Conservation (phyloP, 148 eudicot species). For the Nepenthes gracilis region DNA sequence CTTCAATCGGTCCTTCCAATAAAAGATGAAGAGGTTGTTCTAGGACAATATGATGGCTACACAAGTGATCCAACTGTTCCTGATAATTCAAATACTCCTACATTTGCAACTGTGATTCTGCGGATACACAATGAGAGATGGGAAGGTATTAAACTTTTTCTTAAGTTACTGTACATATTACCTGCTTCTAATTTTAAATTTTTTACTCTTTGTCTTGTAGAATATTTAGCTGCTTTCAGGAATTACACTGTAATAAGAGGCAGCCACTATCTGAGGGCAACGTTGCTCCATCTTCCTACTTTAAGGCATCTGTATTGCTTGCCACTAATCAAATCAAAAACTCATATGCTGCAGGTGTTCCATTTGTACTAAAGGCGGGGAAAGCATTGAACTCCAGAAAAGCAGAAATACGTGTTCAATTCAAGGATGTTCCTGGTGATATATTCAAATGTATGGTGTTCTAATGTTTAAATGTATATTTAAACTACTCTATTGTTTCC, state of each 20-base stretch:
- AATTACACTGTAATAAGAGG: too few species aligned
- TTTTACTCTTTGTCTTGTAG: too few species aligned
- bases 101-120: slow-evolving; percentile 76
- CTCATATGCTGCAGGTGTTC: slow-evolving; percentile 60
- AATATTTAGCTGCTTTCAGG: background rate
- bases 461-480: background rate
- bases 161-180: background rate
- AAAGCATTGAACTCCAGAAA: slow-evolving; percentile 81
- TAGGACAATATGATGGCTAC: slow-evolving; percentile 94
- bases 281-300: too few species aligned
- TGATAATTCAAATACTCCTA: slow-evolving; percentile 75
- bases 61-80: slow-evolving; percentile 90
- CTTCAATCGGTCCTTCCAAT: slow-evolving; percentile 70
- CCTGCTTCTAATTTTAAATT: background rate
- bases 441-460: slow-evolving; percentile 69
- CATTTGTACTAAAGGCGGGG: slow-evolving; percentile 94
- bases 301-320: background rate
- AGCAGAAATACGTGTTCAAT: slow-evolving; percentile 92
- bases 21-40: slow-evolving; percentile 80
- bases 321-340: background rate
- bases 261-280: too few species aligned
- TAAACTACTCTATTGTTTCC: background rate
- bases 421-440: slow-evolving; percentile 96
- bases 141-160: slow-evolving; percentile 59
- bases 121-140: slow-evolving; percentile 91